Percentiles rank a stretch among this genome's conserved stretches.
Conservation (phyloP, 1,139 yeast genomes). For the Pichia sp. region DNA sequence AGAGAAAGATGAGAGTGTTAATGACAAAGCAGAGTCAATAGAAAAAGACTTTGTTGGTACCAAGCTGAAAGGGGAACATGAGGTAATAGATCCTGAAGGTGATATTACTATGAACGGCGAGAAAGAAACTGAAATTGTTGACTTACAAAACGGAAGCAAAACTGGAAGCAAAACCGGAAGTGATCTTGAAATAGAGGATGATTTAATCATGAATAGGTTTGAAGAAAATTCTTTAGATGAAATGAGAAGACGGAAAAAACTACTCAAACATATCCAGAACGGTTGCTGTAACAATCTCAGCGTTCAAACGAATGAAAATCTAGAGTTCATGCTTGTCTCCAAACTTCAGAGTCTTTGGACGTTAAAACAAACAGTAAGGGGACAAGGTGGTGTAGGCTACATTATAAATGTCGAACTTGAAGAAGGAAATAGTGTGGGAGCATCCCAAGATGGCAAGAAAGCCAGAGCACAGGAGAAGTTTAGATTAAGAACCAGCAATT, state of each 20-base stretch:
- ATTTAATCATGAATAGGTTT: constrained; percentile 10
- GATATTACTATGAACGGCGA: constrained; percentile 13
- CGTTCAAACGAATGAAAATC: constrained; percentile 44
- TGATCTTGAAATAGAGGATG: constrained; percentile 13
- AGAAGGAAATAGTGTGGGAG: constrained; percentile 23
- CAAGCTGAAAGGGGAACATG: not conserved
- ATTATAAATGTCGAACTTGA: constrained; percentile 44
- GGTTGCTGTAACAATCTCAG: constrained; percentile 36
- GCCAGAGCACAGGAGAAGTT: constrained; percentile 31
- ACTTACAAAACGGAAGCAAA: not conserved
- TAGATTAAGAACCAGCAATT: constrained; percentile 57
- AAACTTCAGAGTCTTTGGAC: constrained; percentile 72
- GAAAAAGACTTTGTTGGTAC: constrained; percentile 2
- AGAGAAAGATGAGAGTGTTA: constrained; percentile 6
- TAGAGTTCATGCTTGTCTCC: constrained; percentile 45
- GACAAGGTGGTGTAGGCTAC: constrained; percentile 72
- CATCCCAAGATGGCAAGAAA: not conserved
- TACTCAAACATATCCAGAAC: constrained; percentile 28
- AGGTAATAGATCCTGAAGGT: not conserved
- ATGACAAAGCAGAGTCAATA: not conserved
- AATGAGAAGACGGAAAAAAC: constrained; percentile 15
- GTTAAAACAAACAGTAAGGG: constrained; percentile 65
- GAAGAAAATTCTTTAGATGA: constrained; percentile 16
- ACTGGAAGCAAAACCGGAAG: not conserved
- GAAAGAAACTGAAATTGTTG: constrained; percentile 11